These are phyloP conservation scores for Cocos nucifera DNA, from an alignment of 176 grass and related monocot genomes.

Conservation along the genomic window DNA sequence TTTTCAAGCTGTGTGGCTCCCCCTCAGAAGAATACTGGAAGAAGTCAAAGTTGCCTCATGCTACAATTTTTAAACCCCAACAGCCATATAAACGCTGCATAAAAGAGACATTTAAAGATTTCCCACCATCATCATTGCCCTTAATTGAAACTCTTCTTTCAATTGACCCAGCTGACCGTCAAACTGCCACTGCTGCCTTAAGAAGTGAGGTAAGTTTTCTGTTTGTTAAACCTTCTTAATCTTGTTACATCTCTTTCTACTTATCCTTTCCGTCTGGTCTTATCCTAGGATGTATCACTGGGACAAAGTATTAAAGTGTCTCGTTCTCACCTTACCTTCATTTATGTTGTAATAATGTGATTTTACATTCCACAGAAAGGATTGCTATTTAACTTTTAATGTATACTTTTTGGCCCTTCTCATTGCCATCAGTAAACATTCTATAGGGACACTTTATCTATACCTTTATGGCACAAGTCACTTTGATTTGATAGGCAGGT, in stretches of 20 bases:
- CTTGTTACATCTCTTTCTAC: background rate
- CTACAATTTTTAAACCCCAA: slow-evolving; percentile 22
- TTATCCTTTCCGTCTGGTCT: too few relatives aligned
- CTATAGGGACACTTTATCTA: too few relatives aligned
- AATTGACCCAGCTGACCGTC: slow-evolving; percentile 14
- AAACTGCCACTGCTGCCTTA: slow-evolving; percentile 12
- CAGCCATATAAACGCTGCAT: slow-evolving; percentile 16
- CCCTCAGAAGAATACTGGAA: slow-evolving; percentile 19
- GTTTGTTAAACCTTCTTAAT: background rate
- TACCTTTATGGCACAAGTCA: too few relatives aligned
- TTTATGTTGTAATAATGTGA: too few relatives aligned
- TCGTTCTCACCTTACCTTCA: too few relatives aligned
- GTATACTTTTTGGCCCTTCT: too few relatives aligned
- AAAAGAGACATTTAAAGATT: slow-evolving; percentile 16
- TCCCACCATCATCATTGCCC: slow-evolving; percentile 10
- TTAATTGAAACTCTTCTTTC: slow-evolving; percentile 18
- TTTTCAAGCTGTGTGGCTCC: slow-evolving; percentile 18
- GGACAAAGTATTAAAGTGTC: too few relatives aligned
- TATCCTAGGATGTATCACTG: too few relatives aligned
- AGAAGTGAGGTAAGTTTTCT: slow-evolving; percentile 8
- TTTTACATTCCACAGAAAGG: too few relatives aligned
- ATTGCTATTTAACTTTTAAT: too few relatives aligned
- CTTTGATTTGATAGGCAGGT: too few relatives aligned
- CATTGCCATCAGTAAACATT: too few relatives aligned
- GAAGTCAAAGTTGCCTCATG: slow-evolving; percentile 19